phyloP scores from a whole-genome alignment of 305 asterid genomes.

The Caryopteris hybrid region DNA sequence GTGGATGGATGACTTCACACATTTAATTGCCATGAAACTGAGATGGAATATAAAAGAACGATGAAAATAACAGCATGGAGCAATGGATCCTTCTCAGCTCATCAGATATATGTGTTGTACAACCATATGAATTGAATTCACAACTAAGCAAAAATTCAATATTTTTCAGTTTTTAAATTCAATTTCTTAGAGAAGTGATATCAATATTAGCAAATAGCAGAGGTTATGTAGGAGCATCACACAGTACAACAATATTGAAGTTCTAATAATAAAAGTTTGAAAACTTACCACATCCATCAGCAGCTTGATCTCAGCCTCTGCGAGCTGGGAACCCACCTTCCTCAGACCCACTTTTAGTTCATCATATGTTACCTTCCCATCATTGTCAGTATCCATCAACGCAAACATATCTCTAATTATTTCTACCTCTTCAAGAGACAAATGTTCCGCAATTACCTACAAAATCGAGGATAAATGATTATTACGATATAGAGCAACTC shows the following conservation, averaged over 20 bases:
- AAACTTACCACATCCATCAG: slow-evolving; percentile 99
- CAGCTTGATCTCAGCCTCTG: slow-evolving; percentile 90
- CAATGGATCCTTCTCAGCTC: too few relatives aligned
- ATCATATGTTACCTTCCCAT: slow-evolving; percentile 85
- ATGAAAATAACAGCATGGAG: neutral
- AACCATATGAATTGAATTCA: too few relatives aligned
- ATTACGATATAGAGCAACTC: too few relatives aligned
- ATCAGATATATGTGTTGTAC: too few relatives aligned
- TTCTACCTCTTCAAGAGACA: slow-evolving; percentile 87
- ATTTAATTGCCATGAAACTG: neutral
- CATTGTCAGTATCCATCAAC: slow-evolving; percentile 84
- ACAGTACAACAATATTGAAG: too few relatives aligned
- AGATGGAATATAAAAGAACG: neutral
- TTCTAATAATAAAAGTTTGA: too few relatives aligned
- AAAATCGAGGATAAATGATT: too few relatives aligned
- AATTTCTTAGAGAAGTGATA: neutral
- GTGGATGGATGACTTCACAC: neutral
- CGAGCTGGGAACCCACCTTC: slow-evolving; percentile 94
- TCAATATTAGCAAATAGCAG: neutral
- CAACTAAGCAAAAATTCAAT: neutral
- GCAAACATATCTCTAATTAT: slow-evolving; percentile 92
- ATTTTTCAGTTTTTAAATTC: neutral
- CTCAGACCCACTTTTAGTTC: slow-evolving; percentile 81
- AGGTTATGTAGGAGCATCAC: too few relatives aligned
- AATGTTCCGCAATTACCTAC: slow-evolving; percentile 94